These are phyloP conservation scores for Senna tora DNA, from an alignment of 306 rosid species.

Conservation along the genomic window DNA sequence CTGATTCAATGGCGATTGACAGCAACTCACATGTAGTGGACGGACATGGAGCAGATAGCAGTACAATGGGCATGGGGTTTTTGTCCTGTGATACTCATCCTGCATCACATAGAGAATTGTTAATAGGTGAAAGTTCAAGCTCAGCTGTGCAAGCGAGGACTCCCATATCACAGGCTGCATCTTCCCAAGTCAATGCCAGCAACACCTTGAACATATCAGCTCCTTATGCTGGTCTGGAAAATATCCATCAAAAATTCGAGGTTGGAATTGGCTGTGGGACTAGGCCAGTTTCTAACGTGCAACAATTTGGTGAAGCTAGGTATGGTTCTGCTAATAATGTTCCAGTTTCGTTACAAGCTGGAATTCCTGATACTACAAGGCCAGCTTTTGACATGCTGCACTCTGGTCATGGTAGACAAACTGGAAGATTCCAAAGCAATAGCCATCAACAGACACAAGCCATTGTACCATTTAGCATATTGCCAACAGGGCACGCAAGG, in stretches of 20 bases:
- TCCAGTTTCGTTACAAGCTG: conserved; percentile 13
- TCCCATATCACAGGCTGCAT: conserved; percentile 1
- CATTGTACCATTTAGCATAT: neutral
- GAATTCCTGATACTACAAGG: neutral
- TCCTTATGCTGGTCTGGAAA: neutral
- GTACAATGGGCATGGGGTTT: neutral
- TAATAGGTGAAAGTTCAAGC: conserved; percentile 33
- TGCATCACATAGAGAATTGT: conserved; percentile 20
- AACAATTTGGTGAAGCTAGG: neutral
- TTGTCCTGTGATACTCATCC: conserved; percentile 15
- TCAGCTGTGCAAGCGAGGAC: neutral
- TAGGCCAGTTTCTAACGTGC: conserved; percentile 18
- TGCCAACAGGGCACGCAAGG: neutral
- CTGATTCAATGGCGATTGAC: neutral
- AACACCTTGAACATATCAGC: conserved; percentile 4
- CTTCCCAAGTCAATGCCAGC: conserved; percentile 9
- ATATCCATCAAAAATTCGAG: neutral
- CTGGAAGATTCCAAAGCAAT: neutral
- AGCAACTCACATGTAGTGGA: conserved; percentile 4
- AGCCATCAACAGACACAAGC: conserved; percentile 1
- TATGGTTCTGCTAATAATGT: neutral
- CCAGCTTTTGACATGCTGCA: conserved; percentile 7
- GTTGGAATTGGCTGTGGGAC: neutral
- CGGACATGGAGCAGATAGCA: conserved; percentile 7
- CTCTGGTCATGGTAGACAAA: neutral